Conservation (phyloP, 495 filamentous ascomycete species). For the Cenococcum geophilum region DNA sequence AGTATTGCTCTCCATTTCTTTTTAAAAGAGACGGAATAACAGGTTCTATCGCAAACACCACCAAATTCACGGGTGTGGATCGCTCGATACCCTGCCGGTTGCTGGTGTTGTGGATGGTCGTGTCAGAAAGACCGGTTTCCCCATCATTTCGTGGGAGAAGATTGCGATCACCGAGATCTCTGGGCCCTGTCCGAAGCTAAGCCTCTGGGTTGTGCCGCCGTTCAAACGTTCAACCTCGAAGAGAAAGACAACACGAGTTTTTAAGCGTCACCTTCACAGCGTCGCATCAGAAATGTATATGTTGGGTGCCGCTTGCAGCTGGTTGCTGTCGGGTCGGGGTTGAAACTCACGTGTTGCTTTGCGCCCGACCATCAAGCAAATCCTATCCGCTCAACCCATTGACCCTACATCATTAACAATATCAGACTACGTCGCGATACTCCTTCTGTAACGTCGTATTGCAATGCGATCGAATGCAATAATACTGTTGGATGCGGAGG, state of each 20-base stretch:
- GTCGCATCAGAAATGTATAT: not conserved
- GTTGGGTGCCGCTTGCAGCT: not conserved
- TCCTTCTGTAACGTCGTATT: not conserved
- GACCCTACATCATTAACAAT: not conserved
- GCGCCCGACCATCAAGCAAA: conserved; percentile 1
- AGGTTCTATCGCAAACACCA: not conserved
- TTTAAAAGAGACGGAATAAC: not conserved
- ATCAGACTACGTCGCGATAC: not conserved
- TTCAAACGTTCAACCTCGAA: too few relatives aligned
- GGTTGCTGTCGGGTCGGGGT: not conserved
- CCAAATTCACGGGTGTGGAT: not conserved
- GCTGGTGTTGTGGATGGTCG: not conserved
- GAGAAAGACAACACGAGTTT: too few relatives aligned
- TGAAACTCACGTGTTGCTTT: not conserved
- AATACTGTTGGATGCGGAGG: not conserved
- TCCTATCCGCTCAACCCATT: not conserved
- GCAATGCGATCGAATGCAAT: not conserved
- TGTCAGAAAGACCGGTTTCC: conserved; percentile 2
- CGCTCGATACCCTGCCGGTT: not conserved
- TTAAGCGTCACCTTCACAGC: not conserved
- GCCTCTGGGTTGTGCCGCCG: too few relatives aligned
- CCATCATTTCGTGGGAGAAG: not conserved
- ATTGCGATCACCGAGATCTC: not conserved
- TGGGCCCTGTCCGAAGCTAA: not conserved
- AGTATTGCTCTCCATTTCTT: not conserved